Percentiles rank a stretch among this genome's conserved stretches.
phyloP scores from a whole-genome alignment of 2,329 filamentous ascomycete genomes.

The Emergomyces orientalis region DNA sequence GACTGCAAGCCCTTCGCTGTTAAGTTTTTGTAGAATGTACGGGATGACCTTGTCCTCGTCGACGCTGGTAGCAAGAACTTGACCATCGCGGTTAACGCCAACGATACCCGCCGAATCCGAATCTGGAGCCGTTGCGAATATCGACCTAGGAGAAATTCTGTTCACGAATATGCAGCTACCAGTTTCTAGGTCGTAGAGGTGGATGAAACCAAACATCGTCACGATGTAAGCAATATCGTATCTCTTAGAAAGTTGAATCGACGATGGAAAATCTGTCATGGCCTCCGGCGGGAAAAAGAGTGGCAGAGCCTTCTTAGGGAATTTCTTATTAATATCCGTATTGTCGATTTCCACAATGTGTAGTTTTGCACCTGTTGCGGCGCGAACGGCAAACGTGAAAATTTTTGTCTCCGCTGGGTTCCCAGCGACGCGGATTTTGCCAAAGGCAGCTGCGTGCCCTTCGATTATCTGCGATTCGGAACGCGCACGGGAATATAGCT shows the following conservation, averaged over 20 bases:
- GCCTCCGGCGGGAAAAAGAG: conserved; percentile 97
- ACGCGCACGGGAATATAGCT: conserved; percentile 90
- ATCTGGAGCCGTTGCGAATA: conserved; percentile 88
- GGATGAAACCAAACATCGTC: conserved; percentile 98
- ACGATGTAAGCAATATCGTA: conserved; percentile 96
- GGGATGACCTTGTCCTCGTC: conserved; percentile 87
- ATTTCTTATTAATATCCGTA: conserved; percentile 75
- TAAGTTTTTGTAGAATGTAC: conserved; percentile 92
- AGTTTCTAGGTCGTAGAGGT: conserved; percentile 94
- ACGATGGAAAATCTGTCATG: conserved; percentile 93
- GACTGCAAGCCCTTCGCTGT: conserved; percentile 85
- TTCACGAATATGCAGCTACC: conserved; percentile 98
- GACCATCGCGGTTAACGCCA: conserved; percentile 93
- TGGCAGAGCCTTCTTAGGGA: conserved; percentile 92
- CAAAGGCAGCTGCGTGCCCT: conserved; percentile 91
- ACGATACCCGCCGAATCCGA: conserved; percentile 77
- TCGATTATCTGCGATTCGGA: conserved; percentile 98
- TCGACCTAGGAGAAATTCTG: conserved; percentile 97
- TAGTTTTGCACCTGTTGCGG: conserved; percentile 81
- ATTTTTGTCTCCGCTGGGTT: conserved; percentile 86
- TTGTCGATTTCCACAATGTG: conserved; percentile 98
- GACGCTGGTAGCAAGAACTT: conserved; percentile 87
- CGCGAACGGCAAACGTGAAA: conserved; percentile 92
- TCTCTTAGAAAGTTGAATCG: conserved; percentile 92
- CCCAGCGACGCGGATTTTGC: conserved; percentile 77